Conservation (phyloP, 2,329 filamentous ascomycete species). For the Arthrobotrys musiformis region DNA sequence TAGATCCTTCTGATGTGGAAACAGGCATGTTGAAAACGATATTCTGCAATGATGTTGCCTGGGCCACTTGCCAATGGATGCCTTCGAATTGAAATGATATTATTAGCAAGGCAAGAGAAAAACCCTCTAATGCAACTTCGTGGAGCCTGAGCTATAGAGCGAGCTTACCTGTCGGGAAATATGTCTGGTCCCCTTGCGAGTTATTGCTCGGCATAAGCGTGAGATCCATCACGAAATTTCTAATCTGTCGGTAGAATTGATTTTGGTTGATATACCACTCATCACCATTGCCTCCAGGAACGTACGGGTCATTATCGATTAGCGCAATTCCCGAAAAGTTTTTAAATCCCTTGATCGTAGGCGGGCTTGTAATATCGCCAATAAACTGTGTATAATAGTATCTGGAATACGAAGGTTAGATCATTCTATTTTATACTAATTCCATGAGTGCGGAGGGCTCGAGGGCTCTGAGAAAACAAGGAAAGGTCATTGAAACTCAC, state of each 20-base stretch:
- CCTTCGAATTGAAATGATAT: neutral
- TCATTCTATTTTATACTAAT: neutral
- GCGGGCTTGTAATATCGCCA: slow-evolving; percentile 73
- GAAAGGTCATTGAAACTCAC: slow-evolving; percentile 62
- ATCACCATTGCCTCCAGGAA: slow-evolving; percentile 59
- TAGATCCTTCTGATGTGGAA: neutral
- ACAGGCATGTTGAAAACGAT: slow-evolving; percentile 56
- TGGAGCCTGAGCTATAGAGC: neutral
- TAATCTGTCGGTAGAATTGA: slow-evolving; percentile 69
- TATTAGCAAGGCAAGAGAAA: neutral
- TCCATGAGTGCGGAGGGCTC: neutral
- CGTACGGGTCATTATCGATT: slow-evolving; percentile 62
- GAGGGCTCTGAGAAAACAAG: neutral
- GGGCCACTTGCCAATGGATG: slow-evolving; percentile 61
- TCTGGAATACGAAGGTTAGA: neutral
- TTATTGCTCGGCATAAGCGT: slow-evolving; percentile 53
- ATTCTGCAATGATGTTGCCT: slow-evolving; percentile 62
- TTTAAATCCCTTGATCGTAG: neutral
- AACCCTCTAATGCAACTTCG: neutral
- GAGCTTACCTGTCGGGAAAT: neutral
- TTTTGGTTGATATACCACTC: slow-evolving; percentile 67
- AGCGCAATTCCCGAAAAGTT: slow-evolving; percentile 60
- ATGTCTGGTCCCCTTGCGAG: neutral
- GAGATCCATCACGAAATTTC: slow-evolving; percentile 68
- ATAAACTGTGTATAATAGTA: slow-evolving; percentile 90